Evolutionary conservation across 2,329 filamentous ascomycete genomes (phyloP).

Genomic region (Hypoxylon sp.): DNA sequence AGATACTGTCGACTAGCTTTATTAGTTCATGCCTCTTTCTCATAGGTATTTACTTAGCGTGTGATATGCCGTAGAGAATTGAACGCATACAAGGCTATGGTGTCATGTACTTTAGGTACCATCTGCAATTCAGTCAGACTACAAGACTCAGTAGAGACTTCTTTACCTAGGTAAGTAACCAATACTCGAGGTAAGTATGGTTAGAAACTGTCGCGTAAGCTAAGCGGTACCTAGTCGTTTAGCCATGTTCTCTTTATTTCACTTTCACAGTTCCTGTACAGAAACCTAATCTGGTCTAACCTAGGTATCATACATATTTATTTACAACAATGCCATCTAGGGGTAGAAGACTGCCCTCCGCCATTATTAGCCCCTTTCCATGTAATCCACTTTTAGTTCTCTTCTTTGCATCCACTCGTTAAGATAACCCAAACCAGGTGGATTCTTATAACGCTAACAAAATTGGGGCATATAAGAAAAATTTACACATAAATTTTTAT

Average conservation of each 20-base stretch:
- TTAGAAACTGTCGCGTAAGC: too few relatives aligned
- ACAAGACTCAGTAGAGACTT: neutral
- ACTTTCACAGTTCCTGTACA: too few relatives aligned
- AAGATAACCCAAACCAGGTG: neutral
- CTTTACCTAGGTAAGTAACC: too few relatives aligned
- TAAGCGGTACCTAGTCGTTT: too few relatives aligned
- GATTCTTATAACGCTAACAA: constrained; percentile 2
- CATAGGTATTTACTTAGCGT: neutral
- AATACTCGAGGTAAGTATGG: too few relatives aligned
- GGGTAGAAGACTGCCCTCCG: neutral
- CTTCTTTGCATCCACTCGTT: neutral
- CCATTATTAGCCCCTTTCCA: neutral
- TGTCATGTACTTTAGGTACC: neutral
- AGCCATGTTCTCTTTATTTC: too few relatives aligned
- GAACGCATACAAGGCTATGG: neutral
- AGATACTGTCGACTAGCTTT: neutral
- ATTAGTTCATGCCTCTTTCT: neutral
- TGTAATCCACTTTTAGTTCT: neutral
- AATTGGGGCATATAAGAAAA: constrained; percentile 7
- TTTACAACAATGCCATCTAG: too few relatives aligned
- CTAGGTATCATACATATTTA: too few relatives aligned
- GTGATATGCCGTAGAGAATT: neutral
- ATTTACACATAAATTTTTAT: constrained; percentile 6
- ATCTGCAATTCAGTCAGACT: neutral
- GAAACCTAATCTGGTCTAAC: too few relatives aligned